Evolutionary conservation across 139 green algal genomes (phyloP).

Genomic region (Chlorella sorokiniana): DNA sequence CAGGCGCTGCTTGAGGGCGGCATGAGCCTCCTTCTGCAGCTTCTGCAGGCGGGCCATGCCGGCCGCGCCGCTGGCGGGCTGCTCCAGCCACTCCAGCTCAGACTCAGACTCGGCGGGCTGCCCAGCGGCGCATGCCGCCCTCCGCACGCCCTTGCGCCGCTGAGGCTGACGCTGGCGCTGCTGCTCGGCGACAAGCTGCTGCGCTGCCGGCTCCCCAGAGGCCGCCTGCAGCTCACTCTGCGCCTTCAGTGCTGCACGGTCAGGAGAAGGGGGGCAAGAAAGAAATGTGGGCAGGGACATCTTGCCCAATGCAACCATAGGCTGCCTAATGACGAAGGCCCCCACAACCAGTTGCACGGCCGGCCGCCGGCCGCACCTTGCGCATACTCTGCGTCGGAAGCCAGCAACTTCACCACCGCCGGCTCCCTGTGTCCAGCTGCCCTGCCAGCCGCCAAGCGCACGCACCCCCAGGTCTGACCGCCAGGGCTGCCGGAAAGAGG

Average conservation of each 20-base stretch:
- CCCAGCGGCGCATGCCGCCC: background rate
- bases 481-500: conserved; percentile 6
- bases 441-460: background rate
- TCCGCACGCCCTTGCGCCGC: background rate
- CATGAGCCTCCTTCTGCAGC: background rate
- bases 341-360: background rate
- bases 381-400: background rate
- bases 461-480: conserved; percentile 17
- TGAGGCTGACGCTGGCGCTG: background rate
- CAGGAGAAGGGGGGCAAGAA: no score
- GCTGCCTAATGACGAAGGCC: no score
- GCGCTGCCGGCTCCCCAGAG: no score
- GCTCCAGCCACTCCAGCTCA: conserved; percentile 9
- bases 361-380: background rate
- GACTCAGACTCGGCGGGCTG: background rate
- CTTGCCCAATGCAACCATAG: no score
- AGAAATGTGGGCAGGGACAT: no score
- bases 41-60: background rate
- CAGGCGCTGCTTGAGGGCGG: background rate
- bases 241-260: no score
- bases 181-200: no score
- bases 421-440: background rate
- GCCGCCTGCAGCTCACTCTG: no score
- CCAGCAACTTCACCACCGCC: background rate
- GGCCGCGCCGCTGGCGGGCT: background rate